Conservation (phyloP, 768 basidiomycete species). For the Cyathus striatus region DNA sequence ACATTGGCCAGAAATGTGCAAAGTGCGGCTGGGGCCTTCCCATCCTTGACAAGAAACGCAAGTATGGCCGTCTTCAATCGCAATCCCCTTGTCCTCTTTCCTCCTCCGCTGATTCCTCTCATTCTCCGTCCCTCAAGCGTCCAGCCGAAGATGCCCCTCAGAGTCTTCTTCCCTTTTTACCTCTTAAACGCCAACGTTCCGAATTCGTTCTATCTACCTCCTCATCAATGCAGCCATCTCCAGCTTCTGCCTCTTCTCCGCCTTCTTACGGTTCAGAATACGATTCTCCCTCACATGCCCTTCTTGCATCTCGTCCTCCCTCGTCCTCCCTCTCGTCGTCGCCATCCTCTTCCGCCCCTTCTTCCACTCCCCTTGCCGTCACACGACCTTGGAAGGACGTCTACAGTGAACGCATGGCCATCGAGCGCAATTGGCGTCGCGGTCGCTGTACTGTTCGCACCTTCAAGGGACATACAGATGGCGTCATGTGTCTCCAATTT, state of each 20-base stretch:
- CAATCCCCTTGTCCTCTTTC: conserved; percentile 32
- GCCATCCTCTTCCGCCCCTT: conserved; percentile 3
- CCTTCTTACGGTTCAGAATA: no score
- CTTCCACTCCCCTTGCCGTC: conserved; percentile 26
- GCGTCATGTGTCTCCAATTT: conserved; percentile 97
- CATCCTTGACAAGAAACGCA: conserved; percentile 72
- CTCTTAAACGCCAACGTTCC: conserved; percentile 50
- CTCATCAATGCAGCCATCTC: no score
- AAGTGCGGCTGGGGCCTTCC: conserved; percentile 99
- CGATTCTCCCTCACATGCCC: no score
- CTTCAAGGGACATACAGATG: conserved; percentile 90
- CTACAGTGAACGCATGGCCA: conserved; percentile 92
- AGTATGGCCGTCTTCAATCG: conserved; percentile 34
- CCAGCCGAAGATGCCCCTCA: conserved; percentile 21
- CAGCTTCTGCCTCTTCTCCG: no score
- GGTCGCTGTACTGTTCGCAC: conserved; percentile 84
- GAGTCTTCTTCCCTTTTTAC: conserved; percentile 23
- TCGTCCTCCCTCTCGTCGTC: conserved; percentile 7
- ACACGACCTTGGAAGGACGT: conserved; percentile 98
- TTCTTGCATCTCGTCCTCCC: conserved; percentile 7
- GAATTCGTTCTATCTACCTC: conserved; percentile 18
- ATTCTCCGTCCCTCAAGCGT: conserved; percentile 19
- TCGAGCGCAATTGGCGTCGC: conserved; percentile 96
- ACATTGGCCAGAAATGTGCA: conserved; percentile 93
- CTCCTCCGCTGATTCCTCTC: conserved; percentile 14